These are phyloP conservation scores for Acer campestre DNA, from an alignment of 345 rosid species.

Conservation along the genomic window DNA sequence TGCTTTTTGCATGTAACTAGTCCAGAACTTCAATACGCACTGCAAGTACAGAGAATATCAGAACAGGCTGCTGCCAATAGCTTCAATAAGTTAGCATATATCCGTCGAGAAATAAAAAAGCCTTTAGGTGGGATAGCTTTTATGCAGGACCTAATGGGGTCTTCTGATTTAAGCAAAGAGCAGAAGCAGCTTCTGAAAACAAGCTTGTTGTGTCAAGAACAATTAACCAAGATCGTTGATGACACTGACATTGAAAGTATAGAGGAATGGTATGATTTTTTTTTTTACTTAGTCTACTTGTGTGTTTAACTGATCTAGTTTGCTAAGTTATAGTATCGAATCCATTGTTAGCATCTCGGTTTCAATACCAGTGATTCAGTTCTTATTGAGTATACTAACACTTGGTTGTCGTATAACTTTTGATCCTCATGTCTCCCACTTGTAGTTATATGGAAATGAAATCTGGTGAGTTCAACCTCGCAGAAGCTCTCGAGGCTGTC, in stretches of 20 bases:
- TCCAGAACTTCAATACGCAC: slow-evolving; percentile 74
- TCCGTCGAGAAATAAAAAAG: slow-evolving; percentile 58
- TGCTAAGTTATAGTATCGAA: not conserved
- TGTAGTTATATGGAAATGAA: slow-evolving; percentile 63
- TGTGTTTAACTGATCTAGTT: not conserved
- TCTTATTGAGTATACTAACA: too few relatives aligned
- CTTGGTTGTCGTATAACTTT: not conserved
- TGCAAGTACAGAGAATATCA: slow-evolving; percentile 70
- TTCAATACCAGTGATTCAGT: too few relatives aligned
- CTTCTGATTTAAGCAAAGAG: slow-evolving; percentile 55
- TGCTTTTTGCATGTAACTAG: slow-evolving; percentile 81
- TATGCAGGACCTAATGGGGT: slow-evolving; percentile 51
- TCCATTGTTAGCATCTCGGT: not conserved
- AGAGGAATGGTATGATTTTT: slow-evolving; percentile 64
- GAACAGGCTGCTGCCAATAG: slow-evolving; percentile 66
- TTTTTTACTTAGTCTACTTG: not conserved
- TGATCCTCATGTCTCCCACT: slow-evolving; percentile 7
- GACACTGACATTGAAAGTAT: slow-evolving; percentile 71
- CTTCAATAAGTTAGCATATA: slow-evolving; percentile 61
- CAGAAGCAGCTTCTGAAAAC: slow-evolving; percentile 61
- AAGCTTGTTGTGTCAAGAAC: slow-evolving; percentile 61
- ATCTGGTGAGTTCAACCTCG: slow-evolving; percentile 56
- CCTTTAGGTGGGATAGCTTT: slow-evolving; percentile 61
- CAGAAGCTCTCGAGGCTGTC: slow-evolving; percentile 60
- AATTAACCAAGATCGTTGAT: slow-evolving; percentile 57